Base-by-base conservation (phyloP, 768 basidiomycete genomes). In the Termitomyces titanicus region DNA sequence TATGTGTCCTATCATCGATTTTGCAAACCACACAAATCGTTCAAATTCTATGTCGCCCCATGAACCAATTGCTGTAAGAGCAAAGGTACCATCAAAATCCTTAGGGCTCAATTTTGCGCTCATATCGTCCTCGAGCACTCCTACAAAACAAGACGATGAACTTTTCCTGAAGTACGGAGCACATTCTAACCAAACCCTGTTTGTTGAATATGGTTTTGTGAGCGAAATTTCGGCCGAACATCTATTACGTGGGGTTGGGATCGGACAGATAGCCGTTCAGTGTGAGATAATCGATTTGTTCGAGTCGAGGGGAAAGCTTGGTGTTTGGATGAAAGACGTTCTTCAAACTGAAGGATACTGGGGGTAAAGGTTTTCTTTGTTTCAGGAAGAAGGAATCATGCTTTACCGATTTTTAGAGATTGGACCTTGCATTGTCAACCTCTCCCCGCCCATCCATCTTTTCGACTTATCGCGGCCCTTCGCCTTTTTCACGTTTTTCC, bases 141-240 rank as follows among this genome's bases (percentile, higher is more conserved):
- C 68, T 0, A 69, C 87, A 20, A 54, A 66, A 27, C 58, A 72
- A 44, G 84, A 81, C 15, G 79, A 88, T 27, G 89, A 98, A 64
- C 69, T 97, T 2, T 81, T 79, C 40, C 75, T 98, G 55, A 80
- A 79, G 47, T 98, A 98, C 62, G 94, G 94, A 0, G 66, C 73
- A 6, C 94, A 96, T 69, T 71, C 84, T 24, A 95, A 94, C 59
- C 77, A 80, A 39, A 86, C 80, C 3, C 68, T 98, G 22, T 89
- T 94, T 65, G 78, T 85, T 20, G 96, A 98, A 67, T 98, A 98
- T 69, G 96, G 95, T 0, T 98, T 98, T 66, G 79, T 89, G 31
- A 78, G 79, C 59, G 27, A 58, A 15, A 61, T 73, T 15, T 60
- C 68, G 9, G 51, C 66, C 11, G 66, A 71, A 11, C 66, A 56